Evolutionary conservation across 2,329 filamentous ascomycete species (phyloP).

Genomic region (Talaromyces albobiverticillius): DNA sequence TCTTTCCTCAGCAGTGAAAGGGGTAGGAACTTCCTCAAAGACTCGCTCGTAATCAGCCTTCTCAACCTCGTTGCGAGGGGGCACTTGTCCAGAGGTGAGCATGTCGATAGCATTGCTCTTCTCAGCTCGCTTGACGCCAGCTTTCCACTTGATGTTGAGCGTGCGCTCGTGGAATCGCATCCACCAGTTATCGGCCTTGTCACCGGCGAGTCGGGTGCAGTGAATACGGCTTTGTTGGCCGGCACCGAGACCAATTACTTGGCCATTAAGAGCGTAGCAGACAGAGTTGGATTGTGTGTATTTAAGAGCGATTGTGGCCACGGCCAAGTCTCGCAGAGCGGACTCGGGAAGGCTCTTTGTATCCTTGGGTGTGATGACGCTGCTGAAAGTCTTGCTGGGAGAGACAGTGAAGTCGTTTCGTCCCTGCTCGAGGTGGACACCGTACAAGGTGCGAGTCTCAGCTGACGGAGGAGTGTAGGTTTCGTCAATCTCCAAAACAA

Average conservation of each 20-base stretch:
- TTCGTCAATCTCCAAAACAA: conserved; percentile 91
- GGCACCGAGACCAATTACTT: conserved; percentile 89
- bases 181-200: conserved; percentile 99
- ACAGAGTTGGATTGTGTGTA: conserved; percentile 99
- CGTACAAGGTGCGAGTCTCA: conserved; percentile 86
- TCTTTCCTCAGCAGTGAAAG: conserved; percentile 82
- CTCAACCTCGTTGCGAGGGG: conserved; percentile 75
- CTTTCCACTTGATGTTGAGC: conserved; percentile 90
- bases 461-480: conserved; percentile 71
- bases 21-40: conserved; percentile 82
- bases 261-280: conserved; percentile 92
- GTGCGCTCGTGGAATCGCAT: conserved; percentile 94
- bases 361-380: conserved; percentile 82
- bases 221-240: conserved; percentile 98
- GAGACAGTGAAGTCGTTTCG: conserved; percentile 89
- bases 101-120: conserved; percentile 98
- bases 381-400: conserved; percentile 75
- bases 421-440: conserved; percentile 81
- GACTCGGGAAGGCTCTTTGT: conserved; percentile 68
- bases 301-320: conserved; percentile 95
- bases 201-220: conserved; percentile 93
- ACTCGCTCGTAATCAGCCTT: conserved; percentile 80
- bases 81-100: conserved; percentile 81
- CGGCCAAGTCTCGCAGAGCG: conserved; percentile 83
- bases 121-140: conserved; percentile 91